Percentiles rank a stretch among this genome's conserved stretches.
phyloP scores from a whole-genome alignment of 2,329 filamentous ascomycete species.

The Penicillium sp. region DNA sequence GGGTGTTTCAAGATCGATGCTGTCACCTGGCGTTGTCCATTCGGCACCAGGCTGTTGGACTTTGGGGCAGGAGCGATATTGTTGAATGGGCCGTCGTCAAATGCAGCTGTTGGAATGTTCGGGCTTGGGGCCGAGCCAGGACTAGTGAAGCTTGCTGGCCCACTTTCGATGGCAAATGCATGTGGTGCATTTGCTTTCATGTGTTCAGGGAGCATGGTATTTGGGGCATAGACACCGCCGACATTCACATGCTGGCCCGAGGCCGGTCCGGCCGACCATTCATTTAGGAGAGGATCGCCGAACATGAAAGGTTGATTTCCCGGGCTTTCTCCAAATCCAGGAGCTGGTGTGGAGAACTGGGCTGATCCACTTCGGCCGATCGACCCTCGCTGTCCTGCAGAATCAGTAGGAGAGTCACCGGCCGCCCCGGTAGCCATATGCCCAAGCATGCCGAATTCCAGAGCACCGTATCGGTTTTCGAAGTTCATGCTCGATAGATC shows the following conservation, averaged over 20 bases:
- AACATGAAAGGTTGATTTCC: constrained; percentile 46
- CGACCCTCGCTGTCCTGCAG: constrained; percentile 45
- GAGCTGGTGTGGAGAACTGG: constrained; percentile 38
- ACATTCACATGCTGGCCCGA: constrained; percentile 34
- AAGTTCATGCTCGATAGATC: constrained; percentile 93
- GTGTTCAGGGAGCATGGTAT: constrained; percentile 39
- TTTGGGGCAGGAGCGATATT: constrained; percentile 21
- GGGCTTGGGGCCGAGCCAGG: constrained; percentile 58
- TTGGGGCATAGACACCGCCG: constrained; percentile 34
- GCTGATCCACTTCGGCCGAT: constrained; percentile 43
- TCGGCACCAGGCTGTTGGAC: constrained; percentile 27
- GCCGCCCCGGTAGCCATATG: constrained; percentile 92
- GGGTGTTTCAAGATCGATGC: constrained; percentile 44
- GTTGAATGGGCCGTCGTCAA: constrained; percentile 38
- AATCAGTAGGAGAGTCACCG: constrained; percentile 72
- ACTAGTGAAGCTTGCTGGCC: constrained; percentile 54
- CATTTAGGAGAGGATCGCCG: constrained; percentile 43
- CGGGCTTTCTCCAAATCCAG: constrained; percentile 46
- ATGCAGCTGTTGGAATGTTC: constrained; percentile 40
- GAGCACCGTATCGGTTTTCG: constrained; percentile 89
- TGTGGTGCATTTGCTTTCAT: constrained; percentile 49
- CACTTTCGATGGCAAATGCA: constrained; percentile 62
- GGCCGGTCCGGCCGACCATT: constrained; percentile 42
- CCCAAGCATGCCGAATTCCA: constrained; percentile 93
- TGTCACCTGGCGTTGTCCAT: constrained; percentile 37